Base-by-base conservation (phyloP, 2,329 filamentous ascomycete species). In the Calycina marina region DNA sequence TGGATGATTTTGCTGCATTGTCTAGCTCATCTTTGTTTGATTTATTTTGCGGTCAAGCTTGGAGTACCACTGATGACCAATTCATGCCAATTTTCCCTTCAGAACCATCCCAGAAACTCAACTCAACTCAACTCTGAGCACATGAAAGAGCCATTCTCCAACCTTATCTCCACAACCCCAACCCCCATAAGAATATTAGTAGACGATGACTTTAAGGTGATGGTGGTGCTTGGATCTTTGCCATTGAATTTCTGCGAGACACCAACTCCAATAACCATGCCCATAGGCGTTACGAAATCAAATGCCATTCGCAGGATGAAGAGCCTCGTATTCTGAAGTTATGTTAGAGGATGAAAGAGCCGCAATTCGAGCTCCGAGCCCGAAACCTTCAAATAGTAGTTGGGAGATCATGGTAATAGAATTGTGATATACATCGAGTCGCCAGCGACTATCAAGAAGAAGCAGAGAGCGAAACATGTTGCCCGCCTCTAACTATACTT, bases 161-260 rank as follows among this genome's bases (percentile, higher is more conserved):
- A 76, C 76, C 70, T 76, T 77, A 86, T 84, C 57, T 85, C 79
- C 0, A 85, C 78, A 1, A 85, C 56, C 2, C 77, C 77, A 2
- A 85, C 78, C 77, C 80, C 86, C n/a, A 79, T 58, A 18, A 86
- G 60, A 27, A 88, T 81, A 16, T 80, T 80, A 0, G 80, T 77
- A 1, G 72, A 80, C 6, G 85, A 49, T 4, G 79, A 76, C 51
- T 86, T 74, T 1, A 86, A 60, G 0, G 77, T 82, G 26, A 85
- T 55, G 25, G 84, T 61, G 0, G 79, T 85, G 2, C 63, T 61
- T 3, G 62, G 66, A 43, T 81, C 68, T 44, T 80, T 83, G 4
- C 77, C 79, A 45, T 86, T 85, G 56, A 84, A 85, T 6, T 61
- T 52, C 22, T 74, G 56, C 16, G 85, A 55, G 3, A 80, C 77